Evolutionary conservation across 257 asterid genomes (phyloP), one percentile per base, ranked within the genome.

Genomic region (Ligustrum vulgare): DNA sequence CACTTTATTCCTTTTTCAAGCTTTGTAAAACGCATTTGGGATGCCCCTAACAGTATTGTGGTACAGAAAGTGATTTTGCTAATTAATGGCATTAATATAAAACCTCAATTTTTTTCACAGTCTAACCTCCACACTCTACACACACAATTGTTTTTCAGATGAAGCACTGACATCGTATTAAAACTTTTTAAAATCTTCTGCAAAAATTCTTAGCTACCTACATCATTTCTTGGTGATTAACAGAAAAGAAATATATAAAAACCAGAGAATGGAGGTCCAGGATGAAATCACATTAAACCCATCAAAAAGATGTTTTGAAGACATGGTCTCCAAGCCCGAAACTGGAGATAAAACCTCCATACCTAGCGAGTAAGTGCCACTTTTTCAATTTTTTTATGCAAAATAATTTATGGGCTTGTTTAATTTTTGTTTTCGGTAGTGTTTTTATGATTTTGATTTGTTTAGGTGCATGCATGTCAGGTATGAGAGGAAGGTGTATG

Each of bases 401-500:
- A 51, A 62, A 41, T 72, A 69, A n/a, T 72, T 81, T 63, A 28
- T 72, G 81, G n/a, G 15, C 3, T 22, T 32, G 12, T 72, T 69
- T 15, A 25, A 35, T 31, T 56, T 34, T 56, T 78, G 6, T 28
- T 54, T 35, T 63, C 31, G 8, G 33, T 49, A 0, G 5, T 39
- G 45, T 68, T 51, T 43, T 68, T 75, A 2, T 68, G 23, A 18
- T 8, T 69, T 43, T 43, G 22, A n/a, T 80, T n/a, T 71, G 75
- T 39, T 67, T 72, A 15, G 77, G 45, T 75, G 75, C 72, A 68
- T 86, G 86, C 75, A 62, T 67, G 72, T 70, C 60, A 91, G 97
- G 28, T 83, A 84, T 51, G 89, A 90, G 73, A 63, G 82, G 88
- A 77, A 88, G 87, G 96, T 88, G 75, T 85, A 75, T 81, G 90